Conservation (phyloP, 139 green algal genomes). For the Diplosphaera chodatii region DNA sequence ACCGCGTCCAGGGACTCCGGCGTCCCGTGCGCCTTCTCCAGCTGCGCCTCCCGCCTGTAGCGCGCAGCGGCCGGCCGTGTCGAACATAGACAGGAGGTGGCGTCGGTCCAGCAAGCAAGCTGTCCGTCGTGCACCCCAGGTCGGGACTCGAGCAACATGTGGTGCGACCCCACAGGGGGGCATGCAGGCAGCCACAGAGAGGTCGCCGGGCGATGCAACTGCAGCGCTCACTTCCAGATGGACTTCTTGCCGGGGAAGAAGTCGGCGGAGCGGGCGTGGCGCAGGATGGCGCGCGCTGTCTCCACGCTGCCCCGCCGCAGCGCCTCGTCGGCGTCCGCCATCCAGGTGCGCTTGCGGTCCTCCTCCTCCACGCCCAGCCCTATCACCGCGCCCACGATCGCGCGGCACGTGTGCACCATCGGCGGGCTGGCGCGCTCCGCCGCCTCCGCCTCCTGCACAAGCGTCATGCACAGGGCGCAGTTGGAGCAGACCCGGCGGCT, state of each 20-base stretch:
- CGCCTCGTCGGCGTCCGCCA: constrained; percentile 71
- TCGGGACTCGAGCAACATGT: no score
- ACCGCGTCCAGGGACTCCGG: constrained; percentile 71
- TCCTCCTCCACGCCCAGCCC: constrained; percentile 82
- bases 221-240: constrained; percentile 61
- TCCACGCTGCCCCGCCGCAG: constrained; percentile 51
- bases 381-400: constrained; percentile 74
- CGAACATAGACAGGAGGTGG: no score
- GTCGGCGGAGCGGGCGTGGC: constrained; percentile 54
- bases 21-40: constrained; percentile 87
- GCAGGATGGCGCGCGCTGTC: constrained; percentile 85
- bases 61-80: no score
- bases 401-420: constrained; percentile 59
- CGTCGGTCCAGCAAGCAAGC: no score
- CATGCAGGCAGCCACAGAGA: no score
- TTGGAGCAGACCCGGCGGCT: no score
- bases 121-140: no score
- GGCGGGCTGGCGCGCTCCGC: constrained; percentile 61
- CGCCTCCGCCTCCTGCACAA: constrained; percentile 64
- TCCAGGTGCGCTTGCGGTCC: constrained; percentile 85
- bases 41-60: constrained; percentile 59
- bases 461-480: no score
- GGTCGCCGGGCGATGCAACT: no score
- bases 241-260: constrained; percentile 74
- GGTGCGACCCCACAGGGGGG: no score